These are phyloP conservation scores for Cyclanthera cordifolia DNA, from an alignment of 306 rosid species.

Conservation along the genomic window DNA sequence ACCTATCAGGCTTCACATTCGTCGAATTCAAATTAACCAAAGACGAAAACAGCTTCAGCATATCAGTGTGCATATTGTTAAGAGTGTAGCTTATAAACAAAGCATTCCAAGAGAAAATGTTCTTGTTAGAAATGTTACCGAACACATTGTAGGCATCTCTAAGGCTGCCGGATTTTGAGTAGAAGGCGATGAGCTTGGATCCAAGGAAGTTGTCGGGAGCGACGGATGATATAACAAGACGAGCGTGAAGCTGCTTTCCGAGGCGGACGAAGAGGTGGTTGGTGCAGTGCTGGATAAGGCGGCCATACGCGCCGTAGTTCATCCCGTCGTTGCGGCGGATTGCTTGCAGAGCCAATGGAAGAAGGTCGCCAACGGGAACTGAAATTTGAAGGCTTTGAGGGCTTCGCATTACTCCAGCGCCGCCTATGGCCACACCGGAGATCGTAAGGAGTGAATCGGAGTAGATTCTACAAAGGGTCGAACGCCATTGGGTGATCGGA, in stretches of 20 bases:
- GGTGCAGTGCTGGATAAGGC: conserved; percentile 49
- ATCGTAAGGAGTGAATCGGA: conserved; percentile 23
- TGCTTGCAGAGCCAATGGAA: conserved; percentile 22
- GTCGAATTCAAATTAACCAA: conserved; percentile 16
- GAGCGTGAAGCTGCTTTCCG: conserved; percentile 73
- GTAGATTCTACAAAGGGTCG: conserved; percentile 18
- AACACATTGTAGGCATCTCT: conserved; percentile 52
- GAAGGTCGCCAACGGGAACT: conserved; percentile 12
- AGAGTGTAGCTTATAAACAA: conserved; percentile 54
- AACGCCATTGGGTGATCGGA: conserved; percentile 44
- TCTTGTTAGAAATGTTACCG: conserved; percentile 41
- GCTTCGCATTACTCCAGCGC: conserved; percentile 18
- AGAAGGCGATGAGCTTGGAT: conserved; percentile 51
- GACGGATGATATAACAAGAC: conserved; percentile 50
- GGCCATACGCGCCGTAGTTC: conserved; percentile 50
- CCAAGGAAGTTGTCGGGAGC: conserved; percentile 73
- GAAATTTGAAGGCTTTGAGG: conserved; percentile 24
- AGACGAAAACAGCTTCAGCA: conserved; percentile 38
- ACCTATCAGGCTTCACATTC: conserved; percentile 34
- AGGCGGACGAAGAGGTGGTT: conserved; percentile 39
- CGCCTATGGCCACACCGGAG: conserved; percentile 30
- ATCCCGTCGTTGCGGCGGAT: conserved; percentile 18
- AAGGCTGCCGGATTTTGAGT: conserved; percentile 32
- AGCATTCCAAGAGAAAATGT: conserved; percentile 66
- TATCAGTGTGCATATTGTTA: conserved; percentile 32